Base-by-base conservation (phyloP, 805 yeast species). In the Suhomyces tanzawaensis region DNA sequence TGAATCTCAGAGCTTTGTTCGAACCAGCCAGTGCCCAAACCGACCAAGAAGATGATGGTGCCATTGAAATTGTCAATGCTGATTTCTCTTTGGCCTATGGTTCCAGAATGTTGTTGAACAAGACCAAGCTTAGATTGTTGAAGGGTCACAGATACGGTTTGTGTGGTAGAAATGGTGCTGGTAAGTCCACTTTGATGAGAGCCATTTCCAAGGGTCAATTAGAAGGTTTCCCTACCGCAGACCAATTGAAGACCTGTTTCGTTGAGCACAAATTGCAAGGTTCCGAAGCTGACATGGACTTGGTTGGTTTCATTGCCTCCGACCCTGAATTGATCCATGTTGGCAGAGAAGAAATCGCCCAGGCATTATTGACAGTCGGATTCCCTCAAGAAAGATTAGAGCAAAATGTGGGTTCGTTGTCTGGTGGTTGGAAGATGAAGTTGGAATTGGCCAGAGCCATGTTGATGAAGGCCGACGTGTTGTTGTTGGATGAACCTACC, bases 371-470 rank as follows among this genome's bases (percentile, higher is more conserved):
- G 32, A 79, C 78, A 35, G 98, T 91, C 62, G 98, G 98, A 2
- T 91, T 91, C 64, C 82, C 93, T 49, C 93, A 84, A 40, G 91
- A 82, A 58, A 81, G 96, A 71, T 78, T 95, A 61, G 76, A 77
- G 21, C 97, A 90, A 68, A 77, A 86, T 32, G 96, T 93, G 41
- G 96, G 96, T 27, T 86, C 97, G 2, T 72, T 91, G 42, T 87
- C 96, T 30, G 99, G 99, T 66, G 99, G 99, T 64, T 91, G 99
- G 99, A 93, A 93, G 69, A 91, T 91, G 99, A 91, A 91, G 70
- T 77, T 91, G 51, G 98, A 90, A 68, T 74, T 91, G 56, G 99
- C 98, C n/a, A 83, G 97, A 71, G 99, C 98, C 25, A 90, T 91
- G 96, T 73, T 91, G 52, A 86, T 89, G 88, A 88, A 82, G 65